Percentiles rank a stretch among this genome's conserved stretches.
Evolutionary conservation across 257 asterid species (phyloP).

Genomic region (Scutellaria galericulata): DNA sequence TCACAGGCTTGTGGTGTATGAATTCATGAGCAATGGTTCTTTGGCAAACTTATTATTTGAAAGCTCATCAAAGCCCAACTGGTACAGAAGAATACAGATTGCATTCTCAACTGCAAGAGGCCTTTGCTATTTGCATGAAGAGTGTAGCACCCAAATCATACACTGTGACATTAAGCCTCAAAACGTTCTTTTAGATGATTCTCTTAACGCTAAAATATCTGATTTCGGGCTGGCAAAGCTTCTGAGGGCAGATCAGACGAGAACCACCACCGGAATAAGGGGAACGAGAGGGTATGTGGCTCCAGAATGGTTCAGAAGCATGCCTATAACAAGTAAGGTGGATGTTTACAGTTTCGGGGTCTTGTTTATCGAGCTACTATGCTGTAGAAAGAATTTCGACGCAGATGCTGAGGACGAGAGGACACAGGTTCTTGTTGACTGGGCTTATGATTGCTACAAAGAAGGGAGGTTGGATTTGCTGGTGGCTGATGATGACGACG

Average conservation of each 20-base stretch:
- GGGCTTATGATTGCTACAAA: conserved; percentile 41
- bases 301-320: conserved; percentile 51
- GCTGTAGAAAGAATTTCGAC: conserved; percentile 28
- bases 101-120: conserved; percentile 54
- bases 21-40: conserved; percentile 44
- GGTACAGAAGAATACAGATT: conserved; percentile 45
- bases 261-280: conserved; percentile 40
- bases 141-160: conserved; percentile 49
- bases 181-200: conserved; percentile 46
- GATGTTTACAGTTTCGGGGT: conserved; percentile 44
- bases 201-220: conserved; percentile 36
- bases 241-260: conserved; percentile 39
- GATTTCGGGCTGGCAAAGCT: conserved; percentile 57
- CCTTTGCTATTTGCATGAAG: conserved; percentile 48
- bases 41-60: conserved; percentile 36
- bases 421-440: conserved; percentile 32
- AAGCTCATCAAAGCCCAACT: conserved; percentile 37
- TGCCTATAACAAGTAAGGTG: conserved; percentile 39
- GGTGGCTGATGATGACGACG: conserved; percentile 33
- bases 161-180: conserved; percentile 59
- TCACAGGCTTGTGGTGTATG: conserved; percentile 42
- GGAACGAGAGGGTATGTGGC: conserved; percentile 57
- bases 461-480: neutral
- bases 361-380: conserved; percentile 38
- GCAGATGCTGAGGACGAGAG: neutral